phyloP scores from a whole-genome alignment of 805 yeast genomes.

The Sungouiozyma intestinalis region DNA sequence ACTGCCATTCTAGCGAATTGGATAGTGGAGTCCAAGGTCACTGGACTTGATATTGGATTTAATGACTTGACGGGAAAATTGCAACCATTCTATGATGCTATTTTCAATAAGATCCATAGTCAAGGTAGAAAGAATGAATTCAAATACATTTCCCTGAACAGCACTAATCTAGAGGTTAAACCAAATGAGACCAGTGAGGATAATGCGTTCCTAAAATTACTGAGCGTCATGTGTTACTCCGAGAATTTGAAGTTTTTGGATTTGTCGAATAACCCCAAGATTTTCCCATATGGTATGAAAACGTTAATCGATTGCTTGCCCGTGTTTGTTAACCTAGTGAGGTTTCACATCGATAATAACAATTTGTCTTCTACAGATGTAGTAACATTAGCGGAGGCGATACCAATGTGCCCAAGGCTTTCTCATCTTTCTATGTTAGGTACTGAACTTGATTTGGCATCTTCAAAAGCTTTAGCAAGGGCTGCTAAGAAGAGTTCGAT shows the following conservation, averaged over 20 bases:
- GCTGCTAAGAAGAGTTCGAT: constrained; percentile 54
- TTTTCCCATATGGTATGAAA: constrained; percentile 51
- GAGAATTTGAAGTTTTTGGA: constrained; percentile 63
- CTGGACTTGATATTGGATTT: constrained; percentile 77
- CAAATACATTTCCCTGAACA: constrained; percentile 49
- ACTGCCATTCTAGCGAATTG: constrained; percentile 48
- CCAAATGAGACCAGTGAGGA: constrained; percentile 32
- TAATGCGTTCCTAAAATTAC: constrained; percentile 29
- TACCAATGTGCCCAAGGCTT: constrained; percentile 59
- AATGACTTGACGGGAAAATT: constrained; percentile 47
- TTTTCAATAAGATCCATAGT: constrained; percentile 16
- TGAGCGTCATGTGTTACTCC: constrained; percentile 40
- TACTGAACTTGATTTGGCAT: constrained; percentile 47
- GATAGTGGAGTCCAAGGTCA: constrained; percentile 36
- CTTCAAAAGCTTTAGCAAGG: constrained; percentile 55
- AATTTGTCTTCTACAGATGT: constrained; percentile 45
- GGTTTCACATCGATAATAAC: constrained; percentile 66
- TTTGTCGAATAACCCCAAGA: constrained; percentile 59
- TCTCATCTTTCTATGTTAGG: constrained; percentile 63
- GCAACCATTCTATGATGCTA: constrained; percentile 18
- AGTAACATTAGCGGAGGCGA: constrained; percentile 54
- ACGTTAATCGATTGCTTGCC: constrained; percentile 57
- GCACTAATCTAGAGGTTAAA: constrained; percentile 47
- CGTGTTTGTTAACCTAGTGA: constrained; percentile 47
- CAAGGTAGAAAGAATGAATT: constrained; percentile 25